phyloP scores from a whole-genome alignment of 345 rosid species.

The Xanthoceras sorbifolium region DNA sequence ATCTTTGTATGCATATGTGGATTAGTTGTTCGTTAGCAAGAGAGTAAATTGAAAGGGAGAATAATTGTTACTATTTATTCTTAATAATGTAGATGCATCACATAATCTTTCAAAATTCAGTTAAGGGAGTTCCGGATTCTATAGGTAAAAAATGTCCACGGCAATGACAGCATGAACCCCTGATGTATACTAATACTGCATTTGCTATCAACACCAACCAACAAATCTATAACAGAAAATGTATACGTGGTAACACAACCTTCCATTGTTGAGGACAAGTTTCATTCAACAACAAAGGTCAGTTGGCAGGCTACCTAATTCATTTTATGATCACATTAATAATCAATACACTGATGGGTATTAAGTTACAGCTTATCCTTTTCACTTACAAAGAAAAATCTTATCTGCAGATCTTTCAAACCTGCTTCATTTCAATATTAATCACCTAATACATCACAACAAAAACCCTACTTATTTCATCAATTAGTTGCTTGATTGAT shows the following conservation, averaged over 20 bases:
- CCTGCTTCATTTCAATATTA: slow-evolving; percentile 23
- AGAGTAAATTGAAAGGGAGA: too few species aligned
- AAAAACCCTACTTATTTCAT: background rate
- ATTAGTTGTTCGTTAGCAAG: too few species aligned
- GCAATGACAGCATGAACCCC: too few species aligned
- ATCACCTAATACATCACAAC: slow-evolving; percentile 14
- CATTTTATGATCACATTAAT: background rate
- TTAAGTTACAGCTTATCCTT: background rate
- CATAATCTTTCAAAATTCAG: too few species aligned
- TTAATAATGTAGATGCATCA: too few species aligned
- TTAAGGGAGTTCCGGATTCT: too few species aligned
- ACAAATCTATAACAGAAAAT: background rate
- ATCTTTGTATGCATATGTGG: too few species aligned
- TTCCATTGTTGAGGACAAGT: background rate
- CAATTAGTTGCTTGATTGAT: slow-evolving; percentile 24
- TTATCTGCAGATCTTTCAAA: background rate
- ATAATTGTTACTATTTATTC: too few species aligned
- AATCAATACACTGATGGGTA: background rate
- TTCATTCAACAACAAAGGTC: background rate
- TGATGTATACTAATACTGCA: too few species aligned
- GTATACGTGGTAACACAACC: slow-evolving; percentile 1
- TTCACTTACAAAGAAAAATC: background rate
- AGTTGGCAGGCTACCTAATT: slow-evolving; percentile 31
- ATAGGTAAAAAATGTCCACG: too few species aligned
- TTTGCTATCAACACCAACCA: background rate